Conservation (phyloP, 2,329 filamentous ascomycete species). For the Xylaria sp. region DNA sequence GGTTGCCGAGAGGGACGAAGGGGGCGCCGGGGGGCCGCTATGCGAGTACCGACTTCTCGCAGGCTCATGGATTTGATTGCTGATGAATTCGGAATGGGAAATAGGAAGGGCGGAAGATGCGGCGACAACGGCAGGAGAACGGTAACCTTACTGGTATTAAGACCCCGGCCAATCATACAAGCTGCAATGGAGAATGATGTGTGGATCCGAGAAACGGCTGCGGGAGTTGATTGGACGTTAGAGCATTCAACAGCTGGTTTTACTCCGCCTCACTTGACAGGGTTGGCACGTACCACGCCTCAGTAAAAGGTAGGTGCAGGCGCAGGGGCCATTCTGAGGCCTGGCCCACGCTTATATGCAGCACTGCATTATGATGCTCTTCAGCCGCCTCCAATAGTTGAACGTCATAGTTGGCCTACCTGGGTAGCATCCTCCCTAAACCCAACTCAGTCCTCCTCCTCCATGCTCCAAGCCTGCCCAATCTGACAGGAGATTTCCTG, state of each 20-base stretch:
- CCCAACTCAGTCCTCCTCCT: constrained; percentile 10
- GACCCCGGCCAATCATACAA: constrained; percentile 20
- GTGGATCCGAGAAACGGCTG: constrained; percentile 2
- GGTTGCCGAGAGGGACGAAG: background rate
- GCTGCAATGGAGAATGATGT: background rate
- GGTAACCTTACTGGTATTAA: constrained; percentile 20
- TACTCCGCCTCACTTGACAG: constrained; percentile 38
- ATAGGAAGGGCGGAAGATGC: constrained; percentile 31
- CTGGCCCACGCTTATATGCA: constrained; percentile 26
- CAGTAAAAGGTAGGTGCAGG: constrained; percentile 25
- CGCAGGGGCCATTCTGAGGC: constrained; percentile 23
- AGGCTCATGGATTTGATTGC: constrained; percentile 23
- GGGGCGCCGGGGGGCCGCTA: background rate
- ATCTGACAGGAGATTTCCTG: constrained; percentile 30
- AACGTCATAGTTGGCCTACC: constrained; percentile 28
- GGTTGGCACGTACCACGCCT: constrained; percentile 26
- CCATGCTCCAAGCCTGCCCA: constrained; percentile 28
- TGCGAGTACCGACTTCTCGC: constrained; percentile 12
- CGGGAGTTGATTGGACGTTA: constrained; percentile 19
- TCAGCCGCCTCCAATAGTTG: constrained; percentile 42
- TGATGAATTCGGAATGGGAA: constrained; percentile 29
- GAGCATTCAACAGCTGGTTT: constrained; percentile 29
- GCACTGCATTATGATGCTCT: constrained; percentile 26
- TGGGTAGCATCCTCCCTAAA: constrained; percentile 11
- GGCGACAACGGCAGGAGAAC: constrained; percentile 25